A percentile compares a stretch with the other conserved stretches of the same genome.
These are phyloP conservation scores for Solanum arcanum DNA, from an alignment of 257 asterid species.

Conservation along the genomic window DNA sequence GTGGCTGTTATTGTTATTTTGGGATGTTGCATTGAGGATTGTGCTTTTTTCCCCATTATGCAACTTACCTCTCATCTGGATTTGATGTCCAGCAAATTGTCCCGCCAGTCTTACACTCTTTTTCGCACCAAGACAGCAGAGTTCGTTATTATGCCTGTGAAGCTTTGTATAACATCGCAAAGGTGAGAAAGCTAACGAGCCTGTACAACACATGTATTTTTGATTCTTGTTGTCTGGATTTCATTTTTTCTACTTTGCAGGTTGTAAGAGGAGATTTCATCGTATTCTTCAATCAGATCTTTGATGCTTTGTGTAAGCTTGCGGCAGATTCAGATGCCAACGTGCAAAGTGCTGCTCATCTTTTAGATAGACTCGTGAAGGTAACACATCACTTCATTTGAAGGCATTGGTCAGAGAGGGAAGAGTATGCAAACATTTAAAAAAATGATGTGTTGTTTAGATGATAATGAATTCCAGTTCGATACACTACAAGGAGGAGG, in stretches of 20 bases:
- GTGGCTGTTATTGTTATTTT: not conserved
- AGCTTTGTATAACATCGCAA: constrained; percentile 95
- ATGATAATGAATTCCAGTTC: not conserved
- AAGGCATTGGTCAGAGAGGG: not conserved
- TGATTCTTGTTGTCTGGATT: constrained; percentile 5
- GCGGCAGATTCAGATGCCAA: constrained; percentile 95
- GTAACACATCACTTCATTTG: constrained; percentile 14
- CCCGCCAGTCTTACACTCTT: constrained; percentile 84
- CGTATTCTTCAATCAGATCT: constrained; percentile 90
- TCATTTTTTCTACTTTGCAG: constrained; percentile 36
- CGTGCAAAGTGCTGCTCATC: constrained; percentile 99
- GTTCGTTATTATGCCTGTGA: constrained; percentile 99
- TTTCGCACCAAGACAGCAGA: constrained; percentile 94
- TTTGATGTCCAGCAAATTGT: constrained; percentile 73
- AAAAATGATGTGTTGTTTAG: not conserved
- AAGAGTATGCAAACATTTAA: not conserved
- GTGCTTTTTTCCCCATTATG: constrained; percentile 1
- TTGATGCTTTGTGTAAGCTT: constrained; percentile 94
- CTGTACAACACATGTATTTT: not conserved
- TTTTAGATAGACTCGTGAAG: constrained; percentile 96
- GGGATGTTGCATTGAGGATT: not conserved
- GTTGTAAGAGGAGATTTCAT: constrained; percentile 98
- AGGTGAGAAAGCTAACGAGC: constrained; percentile 37
- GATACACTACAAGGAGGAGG: not conserved
- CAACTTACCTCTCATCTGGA: constrained; percentile 4